These are phyloP conservation scores for Mycena rebaudengoi DNA, from an alignment of 768 basidiomycete species.

Conservation along the genomic window DNA sequence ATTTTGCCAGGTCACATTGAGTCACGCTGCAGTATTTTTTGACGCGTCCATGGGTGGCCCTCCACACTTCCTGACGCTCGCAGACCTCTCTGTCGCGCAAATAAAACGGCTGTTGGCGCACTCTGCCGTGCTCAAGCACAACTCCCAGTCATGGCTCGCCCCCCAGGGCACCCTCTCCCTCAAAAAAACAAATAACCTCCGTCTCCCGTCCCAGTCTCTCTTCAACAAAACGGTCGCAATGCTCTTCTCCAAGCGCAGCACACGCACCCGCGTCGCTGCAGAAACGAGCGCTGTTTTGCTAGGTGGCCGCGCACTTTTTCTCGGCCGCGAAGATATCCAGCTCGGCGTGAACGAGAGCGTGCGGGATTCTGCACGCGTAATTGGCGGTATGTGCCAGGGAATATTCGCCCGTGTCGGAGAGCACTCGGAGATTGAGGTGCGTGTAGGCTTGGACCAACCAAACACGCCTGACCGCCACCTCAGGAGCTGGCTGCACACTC, in stretches of 20 bases:
- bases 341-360: slow-evolving; percentile 93
- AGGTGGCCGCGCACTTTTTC: slow-evolving; percentile 90
- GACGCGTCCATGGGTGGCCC: slow-evolving; percentile 2
- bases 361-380: slow-evolving; percentile 86
- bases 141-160: slow-evolving; percentile 71
- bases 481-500: slow-evolving; percentile 93
- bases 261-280: slow-evolving; percentile 87
- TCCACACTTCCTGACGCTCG: slow-evolving; percentile 88
- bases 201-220: slow-evolving; percentile 76
- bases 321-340: slow-evolving; percentile 92
- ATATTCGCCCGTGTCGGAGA: slow-evolving; percentile 96
- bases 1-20: background rate
- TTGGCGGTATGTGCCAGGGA: slow-evolving; percentile 95
- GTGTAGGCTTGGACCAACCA: slow-evolving; percentile 29
- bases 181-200: slow-evolving; percentile 48
- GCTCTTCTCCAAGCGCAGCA: slow-evolving; percentile 93
- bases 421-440: slow-evolving; percentile 91
- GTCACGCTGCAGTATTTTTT: background rate
- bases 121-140: slow-evolving; percentile 70
- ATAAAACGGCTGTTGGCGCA: slow-evolving; percentile 72
- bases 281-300: slow-evolving; percentile 84
- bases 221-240: slow-evolving; percentile 88
- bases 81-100: slow-evolving; percentile 82
- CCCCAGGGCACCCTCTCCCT: slow-evolving; percentile 54
- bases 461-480: background rate